Evolutionary conservation across 192 early-diverging fungal genomes (phyloP), one percentile per base, ranked within the genome.

Genomic region (Spizellomyces sp.): DNA sequence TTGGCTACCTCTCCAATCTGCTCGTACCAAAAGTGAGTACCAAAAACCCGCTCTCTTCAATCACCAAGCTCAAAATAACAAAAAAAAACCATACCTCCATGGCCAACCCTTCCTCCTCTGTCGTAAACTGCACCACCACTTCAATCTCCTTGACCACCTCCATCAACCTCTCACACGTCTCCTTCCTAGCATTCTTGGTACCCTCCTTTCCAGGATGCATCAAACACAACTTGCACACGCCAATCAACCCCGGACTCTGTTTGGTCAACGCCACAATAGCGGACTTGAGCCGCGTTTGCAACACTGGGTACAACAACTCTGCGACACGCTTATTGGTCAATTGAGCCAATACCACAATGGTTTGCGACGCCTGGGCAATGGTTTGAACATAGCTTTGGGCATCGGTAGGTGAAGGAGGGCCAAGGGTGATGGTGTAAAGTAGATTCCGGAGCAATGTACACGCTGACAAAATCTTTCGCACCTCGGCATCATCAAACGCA

Each of bases 401-500:
- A 7, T 52, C 70, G 10, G 21, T 44, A 3, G 62, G 46, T 41
- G 17, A 19, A 12, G 59, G 46, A 17, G 62, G 27, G 5, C 59
- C 66, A 19, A 27, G 9, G 9, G 47, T 41, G 62, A 75, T 79
- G 46, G 45, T 19, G 48, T 47, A 46, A 12, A 82, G 64, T 41
- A 61, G 56, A 7, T 8, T 45, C 7, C 71, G 71, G 43, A 80
- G 42, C 17, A 52, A 22, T 0, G n/a, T 8, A 47, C 75, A 70
- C 14, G 52, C 42, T 22, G 58, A 64, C 42, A 86, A 59, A 64
- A 84, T 78, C 41, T 79, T 75, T 21, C 79, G 79, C 15, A 83
- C 75, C 74, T 86, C 85, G 9, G 75, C 66, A 47, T 84, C 81
- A 60, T 87, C 85, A 48, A 77, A 75, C 0, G 70, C 71, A 61